Base-by-base conservation (phyloP, 495 filamentous ascomycete species). In the Parathielavia hyrcaniae region DNA sequence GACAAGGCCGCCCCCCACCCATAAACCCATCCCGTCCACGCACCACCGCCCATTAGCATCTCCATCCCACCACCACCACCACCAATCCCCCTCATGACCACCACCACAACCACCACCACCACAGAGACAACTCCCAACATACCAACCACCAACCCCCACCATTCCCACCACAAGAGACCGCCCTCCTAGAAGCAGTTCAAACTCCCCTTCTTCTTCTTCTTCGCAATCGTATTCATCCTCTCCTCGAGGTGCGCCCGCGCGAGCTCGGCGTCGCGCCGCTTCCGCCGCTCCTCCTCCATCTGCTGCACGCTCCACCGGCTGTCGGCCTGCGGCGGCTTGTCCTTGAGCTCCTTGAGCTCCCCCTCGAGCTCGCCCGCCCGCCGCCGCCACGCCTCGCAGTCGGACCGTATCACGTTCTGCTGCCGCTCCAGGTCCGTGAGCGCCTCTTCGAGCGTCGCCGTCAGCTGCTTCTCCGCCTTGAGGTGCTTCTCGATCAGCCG, bases 401-500 rank as follows among this genome's bases (percentile, higher is more conserved):
- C 93, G 35, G 76, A 73, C 77, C 91, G 95, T 72, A 87, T 81
- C 74, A 89, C 89, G 72, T 87, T 91, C 67, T 84, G 87, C 62
- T 92, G 88, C 49, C 81, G 76, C 72, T 98, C 93, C 17, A 97
- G 85, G 65, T 97, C 95, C 8, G 89, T 90, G 41, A 98, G 80
- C 23, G 93, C 95, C 73, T 97, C 92, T 68, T 98, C 93, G 35
- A 98, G 79, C 34, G 91, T 96, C 19, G 87, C 83, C 6, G 92
- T 97, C 26, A 98, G 84, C 67, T 97, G 92, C 70, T 95, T 96
- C 77, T 98, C 93, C 26, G 95, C 91, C 59, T 86, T 87, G 34
- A 98, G 82, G 68, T 97, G 91, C 77, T 96, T 96, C 77, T 97
- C 93, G 61, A 98, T 96, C 23, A 91, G 92, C 47, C 87, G 85